Base-by-base conservation (phyloP, 192 early-diverging fungal species). In the Coemansia sp. region DNA sequence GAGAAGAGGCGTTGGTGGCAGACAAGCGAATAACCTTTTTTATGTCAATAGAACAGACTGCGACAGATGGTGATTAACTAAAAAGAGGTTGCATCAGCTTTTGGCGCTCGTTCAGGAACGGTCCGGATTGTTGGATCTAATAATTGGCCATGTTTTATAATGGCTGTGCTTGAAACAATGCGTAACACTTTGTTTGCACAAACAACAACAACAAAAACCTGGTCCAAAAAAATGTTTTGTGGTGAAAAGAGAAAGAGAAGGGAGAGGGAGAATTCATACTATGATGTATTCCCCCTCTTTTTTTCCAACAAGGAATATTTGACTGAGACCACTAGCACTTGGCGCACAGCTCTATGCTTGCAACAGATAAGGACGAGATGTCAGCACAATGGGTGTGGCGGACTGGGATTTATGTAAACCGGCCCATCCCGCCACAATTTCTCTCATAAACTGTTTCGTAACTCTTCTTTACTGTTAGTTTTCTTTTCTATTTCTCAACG, bases 361-460 rank as follows among this genome's bases (percentile, higher is more conserved):
- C 45, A 46, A 46, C n/a, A 46, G 45, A 46, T 26, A 26, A 51
- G 11, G 23, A 13, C 3, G 1, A 51, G 48, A 51, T 51, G 10
- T 26, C 24, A 21, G 20, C 48, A 51, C 48, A 51, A 51, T 51
- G 23, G 8, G 21, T 26, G 48, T 51, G 48, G 48, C 48, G 48
- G 40, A 24, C 23, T 42, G 59, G 59, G 38, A 61, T 61, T 42
- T 61, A 61, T 42, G 28, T 28, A 61, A 38, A 42, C 37, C 59
- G 16, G 40, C 16, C 37, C 40, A 5, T 9, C 28, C 38, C 28
- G 36, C 23, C 24, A 42, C 59, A 42, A 23, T 43, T 43, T 61
- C 14, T 40, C 40, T 23, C 0, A 24, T 6, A 6, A 24, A 60
- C n/a, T 21, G 13, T 39, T 59, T 2, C 3, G 2, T 46, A 60